Base-by-base conservation (phyloP, 768 basidiomycete species). In the Suillus variegatus region DNA sequence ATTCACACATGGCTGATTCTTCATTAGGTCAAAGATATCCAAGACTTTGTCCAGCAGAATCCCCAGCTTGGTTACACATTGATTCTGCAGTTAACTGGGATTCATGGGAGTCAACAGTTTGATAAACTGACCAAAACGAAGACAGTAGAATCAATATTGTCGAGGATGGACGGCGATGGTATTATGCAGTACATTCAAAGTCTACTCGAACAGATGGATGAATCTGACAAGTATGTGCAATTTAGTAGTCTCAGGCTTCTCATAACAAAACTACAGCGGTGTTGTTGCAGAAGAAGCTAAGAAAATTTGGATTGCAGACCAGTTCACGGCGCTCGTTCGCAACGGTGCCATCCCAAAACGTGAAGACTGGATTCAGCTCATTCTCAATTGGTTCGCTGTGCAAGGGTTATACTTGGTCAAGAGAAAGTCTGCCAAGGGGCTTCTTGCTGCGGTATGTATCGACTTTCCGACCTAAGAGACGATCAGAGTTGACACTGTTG, bases 41-140 rank as follows among this genome's bases (percentile, higher is more conserved):
- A 93, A 69, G 75, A 82, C 3, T 86, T 91, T 49, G 91, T 94
- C 25, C 85, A 91, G 71, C 79, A 83, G 58, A 88, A 93, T 72
- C 92, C 95, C 1, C 84, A 86, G 14, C 83, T 91, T 47, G 95
- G 94, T 4, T 93, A 97, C 71, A 85, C 94, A 8, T 79, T 98
- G 47, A 88, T 99, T 70, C 79, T 94, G 41, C 90, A 94, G 72
- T 80, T 99, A 32, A 92, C 94, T 1, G 93, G 93, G 22, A 83
- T 87, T 58, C 82, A 97, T 73, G 95, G 95, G 12, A 89, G 85
- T 70, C 86, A 88, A 64, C 91, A 94, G 75, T 99, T 99, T 71
- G 97, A 99, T 78, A 90, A 86, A 75, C 76, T 97, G 64, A 97
- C 96, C 13, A 91, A 88, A 76, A 96, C 96, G 10, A 97, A 95